Evolutionary conservation across 805 yeast genomes (phyloP).

Genomic region (Aciculoconidium aculeatum): DNA sequence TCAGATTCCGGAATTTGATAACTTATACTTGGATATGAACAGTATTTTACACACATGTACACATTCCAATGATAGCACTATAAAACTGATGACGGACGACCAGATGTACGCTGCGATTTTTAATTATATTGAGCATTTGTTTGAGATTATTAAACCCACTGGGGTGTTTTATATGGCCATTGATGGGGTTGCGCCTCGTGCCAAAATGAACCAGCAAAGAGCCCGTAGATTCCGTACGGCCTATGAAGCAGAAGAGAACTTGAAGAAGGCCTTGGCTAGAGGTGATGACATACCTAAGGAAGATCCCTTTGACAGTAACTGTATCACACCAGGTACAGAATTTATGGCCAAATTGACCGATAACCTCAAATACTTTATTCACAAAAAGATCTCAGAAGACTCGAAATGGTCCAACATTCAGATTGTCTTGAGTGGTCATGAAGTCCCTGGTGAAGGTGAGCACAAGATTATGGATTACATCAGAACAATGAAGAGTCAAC

Average conservation of each 20-base stretch:
- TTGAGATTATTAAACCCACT: conserved; percentile 80
- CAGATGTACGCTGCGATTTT: conserved; percentile 90
- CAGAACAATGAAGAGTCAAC: conserved; percentile 69
- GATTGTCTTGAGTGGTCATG: conserved; percentile 83
- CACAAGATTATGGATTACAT: conserved; percentile 94
- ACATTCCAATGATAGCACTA: conserved; percentile 67
- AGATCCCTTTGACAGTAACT: conserved; percentile 83
- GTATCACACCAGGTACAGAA: conserved; percentile 96
- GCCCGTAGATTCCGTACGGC: conserved; percentile 94
- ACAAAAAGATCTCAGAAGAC: conserved; percentile 82
- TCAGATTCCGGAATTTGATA: conserved; percentile 90
- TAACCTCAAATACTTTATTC: conserved; percentile 80
- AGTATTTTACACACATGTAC: conserved; percentile 93
- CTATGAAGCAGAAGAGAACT: conserved; percentile 77
- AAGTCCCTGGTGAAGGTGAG: conserved; percentile 98
- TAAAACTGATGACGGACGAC: conserved; percentile 74
- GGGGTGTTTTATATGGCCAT: conserved; percentile 91
- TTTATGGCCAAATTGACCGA: conserved; percentile 86
- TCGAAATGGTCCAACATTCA: conserved; percentile 77
- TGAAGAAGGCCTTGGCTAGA: conserved; percentile 63
- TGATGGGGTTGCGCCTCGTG: conserved; percentile 98
- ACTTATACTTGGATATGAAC: conserved; percentile 94
- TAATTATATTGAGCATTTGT: conserved; percentile 89
- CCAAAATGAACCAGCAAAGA: conserved; percentile 97
- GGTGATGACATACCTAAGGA: conserved; percentile 78